These are phyloP conservation scores for Podaxis rugospora DNA, from an alignment of 768 basidiomycete genomes.

Conservation along the genomic window DNA sequence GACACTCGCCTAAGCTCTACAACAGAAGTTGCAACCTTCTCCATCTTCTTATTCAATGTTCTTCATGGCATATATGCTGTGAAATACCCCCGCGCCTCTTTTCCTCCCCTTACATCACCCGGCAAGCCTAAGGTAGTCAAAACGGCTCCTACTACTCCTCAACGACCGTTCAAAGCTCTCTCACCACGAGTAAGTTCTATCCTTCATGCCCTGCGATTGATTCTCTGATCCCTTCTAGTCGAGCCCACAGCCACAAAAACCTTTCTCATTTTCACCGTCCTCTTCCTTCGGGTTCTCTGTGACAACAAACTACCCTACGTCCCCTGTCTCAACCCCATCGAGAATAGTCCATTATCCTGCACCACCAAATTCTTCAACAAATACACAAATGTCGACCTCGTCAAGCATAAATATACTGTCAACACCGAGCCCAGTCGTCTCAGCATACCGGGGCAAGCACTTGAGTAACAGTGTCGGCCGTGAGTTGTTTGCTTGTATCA, in stretches of 20 bases:
- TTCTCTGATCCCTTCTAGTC: constrained; percentile 21
- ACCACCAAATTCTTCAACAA: constrained; percentile 27
- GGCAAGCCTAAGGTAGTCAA: constrained; percentile 23
- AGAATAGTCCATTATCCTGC: constrained; percentile 31
- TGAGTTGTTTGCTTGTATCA: constrained; percentile 18
- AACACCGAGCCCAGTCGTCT: constrained; percentile 39
- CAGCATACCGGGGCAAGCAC: constrained; percentile 40
- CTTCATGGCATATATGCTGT: constrained; percentile 36
- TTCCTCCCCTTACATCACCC: constrained; percentile 29
- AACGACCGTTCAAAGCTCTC: constrained; percentile 33
- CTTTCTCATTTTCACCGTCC: constrained; percentile 36
- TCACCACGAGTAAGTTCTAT: constrained; percentile 35
- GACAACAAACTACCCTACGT: constrained; percentile 27
- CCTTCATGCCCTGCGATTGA: neutral
- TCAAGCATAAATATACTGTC: constrained; percentile 27
- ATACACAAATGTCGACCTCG: constrained; percentile 24
- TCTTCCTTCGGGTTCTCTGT: constrained; percentile 26
- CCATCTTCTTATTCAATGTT: constrained; percentile 35
- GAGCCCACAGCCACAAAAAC: constrained; percentile 38
- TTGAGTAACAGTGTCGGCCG: constrained; percentile 31
- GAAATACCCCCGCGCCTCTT: constrained; percentile 36
- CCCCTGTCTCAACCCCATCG: constrained; percentile 38
- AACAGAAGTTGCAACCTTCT: constrained; percentile 29
- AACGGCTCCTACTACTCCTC: constrained; percentile 24
- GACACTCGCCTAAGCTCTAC: neutral